Evolutionary conservation across 768 basidiomycete species (phyloP), one percentile per base, ranked within the genome.

Genomic region (Leccinum incarnatum): DNA sequence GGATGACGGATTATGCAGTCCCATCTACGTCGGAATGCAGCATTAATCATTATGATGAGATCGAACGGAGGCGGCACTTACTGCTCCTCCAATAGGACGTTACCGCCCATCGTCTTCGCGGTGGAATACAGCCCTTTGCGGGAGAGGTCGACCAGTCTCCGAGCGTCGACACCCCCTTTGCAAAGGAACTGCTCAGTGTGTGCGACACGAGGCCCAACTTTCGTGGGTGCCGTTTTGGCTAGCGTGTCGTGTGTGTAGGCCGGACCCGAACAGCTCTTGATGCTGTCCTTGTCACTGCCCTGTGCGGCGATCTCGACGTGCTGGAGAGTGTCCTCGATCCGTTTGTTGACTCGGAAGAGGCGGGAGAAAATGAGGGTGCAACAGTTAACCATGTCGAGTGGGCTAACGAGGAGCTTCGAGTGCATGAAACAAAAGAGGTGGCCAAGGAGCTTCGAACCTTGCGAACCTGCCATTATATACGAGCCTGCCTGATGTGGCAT

Each of bases 71-170:
- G 58, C 14, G 52, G 46, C 54, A 59, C 73, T 58, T 37, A 77
- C 75, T 71, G 66, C 51, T 76, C 75, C 51, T 76, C 75, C 25
- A 76, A 61, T 5, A 76, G 64, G 36, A 74, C 70, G 52, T 76
- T 77, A 7, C 74, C 76, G 4, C 75, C 75, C 67, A 75, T 71
- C 40, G 60, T 62, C 53, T 64, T 69, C 17, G 74, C 75, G n/a
- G 65, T 32, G 47, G 68, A 69, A 57, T 72, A 74, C 5, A 76
- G 54, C 12, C 67, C 65, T 56, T 69, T 70, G 47, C 75, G 72
- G 27, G 76, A 67, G 36, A 76, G 53, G 50, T 68, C 51, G n/a
- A 76, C 69, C 12, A 76, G 68, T 58, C 72, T 69, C 45, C 65
- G 21, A 6, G 73, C 69, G 50, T 76, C 74, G 40, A 76, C 76